Evolutionary conservation across 768 basidiomycete species (phyloP).

Genomic region (Tephrocybe sp.): DNA sequence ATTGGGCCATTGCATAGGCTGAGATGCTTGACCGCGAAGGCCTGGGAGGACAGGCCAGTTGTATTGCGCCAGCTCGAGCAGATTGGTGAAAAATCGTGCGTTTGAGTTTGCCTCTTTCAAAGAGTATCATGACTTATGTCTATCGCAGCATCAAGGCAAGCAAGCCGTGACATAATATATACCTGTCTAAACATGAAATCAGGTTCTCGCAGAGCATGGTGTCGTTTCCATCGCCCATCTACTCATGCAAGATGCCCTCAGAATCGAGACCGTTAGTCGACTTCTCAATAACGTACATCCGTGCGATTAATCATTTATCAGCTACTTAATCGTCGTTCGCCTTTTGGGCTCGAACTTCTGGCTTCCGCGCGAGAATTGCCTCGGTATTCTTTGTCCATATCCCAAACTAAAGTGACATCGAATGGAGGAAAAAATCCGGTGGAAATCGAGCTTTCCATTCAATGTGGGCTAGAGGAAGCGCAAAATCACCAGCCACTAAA

Average conservation of each 20-base stretch:
- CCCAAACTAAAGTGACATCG: slow-evolving; percentile 43
- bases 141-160: slow-evolving; percentile 12
- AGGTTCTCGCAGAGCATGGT: slow-evolving; percentile 77
- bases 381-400: slow-evolving; percentile 54
- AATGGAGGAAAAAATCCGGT: slow-evolving; percentile 53
- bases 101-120: slow-evolving; percentile 1
- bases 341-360: slow-evolving; percentile 74
- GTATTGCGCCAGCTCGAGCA: slow-evolving; percentile 86
- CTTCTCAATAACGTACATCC: background rate
- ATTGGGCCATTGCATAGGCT: too few species aligned
- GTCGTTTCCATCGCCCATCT: slow-evolving; percentile 63
- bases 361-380: slow-evolving; percentile 64
- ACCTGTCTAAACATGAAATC: slow-evolving; percentile 5
- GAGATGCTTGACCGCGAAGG: slow-evolving; percentile 77
- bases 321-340: slow-evolving; percentile 73
- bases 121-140: slow-evolving; percentile 32
- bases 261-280: slow-evolving; percentile 60
- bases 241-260: slow-evolving; percentile 52
- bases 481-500: slow-evolving; percentile 24
- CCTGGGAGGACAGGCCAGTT: slow-evolving; percentile 88
- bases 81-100: slow-evolving; percentile 93
- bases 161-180: background rate
- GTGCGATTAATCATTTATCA: slow-evolving; percentile 23
- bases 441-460: slow-evolving; percentile 53
- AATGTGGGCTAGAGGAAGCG: slow-evolving; percentile 50